Percentiles rank a stretch among this genome's conserved stretches.
Conservation (phyloP, 2,329 filamentous ascomycete species). For the Pseudopyricularia javanii region DNA sequence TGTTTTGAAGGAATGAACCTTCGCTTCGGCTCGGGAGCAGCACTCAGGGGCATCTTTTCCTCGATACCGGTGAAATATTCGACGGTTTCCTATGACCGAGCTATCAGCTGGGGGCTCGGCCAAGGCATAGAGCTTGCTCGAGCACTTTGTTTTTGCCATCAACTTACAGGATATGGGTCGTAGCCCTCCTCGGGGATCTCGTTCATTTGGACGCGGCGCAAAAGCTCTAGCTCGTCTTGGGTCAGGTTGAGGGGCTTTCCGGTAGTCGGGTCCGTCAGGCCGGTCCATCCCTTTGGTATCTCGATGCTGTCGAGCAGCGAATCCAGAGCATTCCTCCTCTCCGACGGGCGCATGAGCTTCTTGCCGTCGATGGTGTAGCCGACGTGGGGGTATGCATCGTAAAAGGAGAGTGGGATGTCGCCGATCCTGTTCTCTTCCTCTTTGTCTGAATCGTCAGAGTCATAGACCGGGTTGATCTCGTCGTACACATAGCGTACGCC, state of each 20-base stretch:
- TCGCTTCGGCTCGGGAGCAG: slow-evolving; percentile 89
- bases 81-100: slow-evolving; percentile 52
- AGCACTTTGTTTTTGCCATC: neutral
- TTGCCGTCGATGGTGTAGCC: slow-evolving; percentile 98
- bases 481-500: slow-evolving; percentile 83
- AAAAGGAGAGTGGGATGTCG: slow-evolving; percentile 86
- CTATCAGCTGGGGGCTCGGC: slow-evolving; percentile 9
- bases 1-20: slow-evolving; percentile 95
- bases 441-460: slow-evolving; percentile 86
- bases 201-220: slow-evolving; percentile 80
- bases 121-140: neutral
- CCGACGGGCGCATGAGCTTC: slow-evolving; percentile 91
- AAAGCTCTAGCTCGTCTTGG: slow-evolving; percentile 75
- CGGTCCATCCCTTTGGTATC: slow-evolving; percentile 93
- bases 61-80: slow-evolving; percentile 87
- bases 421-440: slow-evolving; percentile 84
- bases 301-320: slow-evolving; percentile 93
- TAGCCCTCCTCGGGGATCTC: slow-evolving; percentile 80
- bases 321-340: slow-evolving; percentile 75
- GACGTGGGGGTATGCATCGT: slow-evolving; percentile 96
- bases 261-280: slow-evolving; percentile 83
- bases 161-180: slow-evolving; percentile 72
- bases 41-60: slow-evolving; percentile 89
- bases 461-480: slow-evolving; percentile 89
- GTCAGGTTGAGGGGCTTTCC: slow-evolving; percentile 84